These are phyloP conservation scores for Stentor coeruleus DNA, from an alignment of 73 alveolate species.

Conservation along the genomic window DNA sequence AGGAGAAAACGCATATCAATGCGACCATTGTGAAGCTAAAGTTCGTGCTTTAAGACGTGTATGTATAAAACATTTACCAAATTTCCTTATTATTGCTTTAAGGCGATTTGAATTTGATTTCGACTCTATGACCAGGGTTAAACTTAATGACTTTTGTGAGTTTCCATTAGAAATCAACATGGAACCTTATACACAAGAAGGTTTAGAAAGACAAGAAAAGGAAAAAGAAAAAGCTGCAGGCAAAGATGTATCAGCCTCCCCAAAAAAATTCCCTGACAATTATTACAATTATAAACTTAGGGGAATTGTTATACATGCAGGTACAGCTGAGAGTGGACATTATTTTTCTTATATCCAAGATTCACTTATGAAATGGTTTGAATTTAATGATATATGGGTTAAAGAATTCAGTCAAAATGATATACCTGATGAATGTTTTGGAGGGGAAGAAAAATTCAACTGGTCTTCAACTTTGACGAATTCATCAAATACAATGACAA, in stretches of 20 bases:
- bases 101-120: constrained; percentile 95
- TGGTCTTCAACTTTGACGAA: not conserved
- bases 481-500: constrained; percentile 35
- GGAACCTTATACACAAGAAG: constrained; percentile 93
- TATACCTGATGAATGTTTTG: constrained; percentile 87
- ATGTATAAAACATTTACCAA: constrained; percentile 88
- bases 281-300: constrained; percentile 78
- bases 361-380: constrained; percentile 37
- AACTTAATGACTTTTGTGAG: constrained; percentile 92
- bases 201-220: constrained; percentile 55
- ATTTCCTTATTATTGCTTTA: constrained; percentile 80
- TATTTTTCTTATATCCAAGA: constrained; percentile 84
- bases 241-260: constrained; percentile 33
- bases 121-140: constrained; percentile 83
- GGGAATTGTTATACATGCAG: constrained; percentile 96
- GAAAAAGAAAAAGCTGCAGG: constrained; percentile 62
- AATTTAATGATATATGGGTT: constrained; percentile 52
- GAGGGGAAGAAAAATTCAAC: constrained; percentile 42
- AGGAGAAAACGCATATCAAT: constrained; percentile 95
- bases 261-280: constrained; percentile 57
- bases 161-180: constrained; percentile 92
- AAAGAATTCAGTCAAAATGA: constrained; percentile 71
- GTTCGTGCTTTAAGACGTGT: constrained; percentile 91
- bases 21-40: constrained; percentile 89
- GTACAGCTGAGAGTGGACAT: constrained; percentile 97